A percentile compares a stretch with the other conserved stretches of the same genome.
Conservation (phyloP, 108 stramenopile genomes). For the Chaetoceros tenuissimus region DNA sequence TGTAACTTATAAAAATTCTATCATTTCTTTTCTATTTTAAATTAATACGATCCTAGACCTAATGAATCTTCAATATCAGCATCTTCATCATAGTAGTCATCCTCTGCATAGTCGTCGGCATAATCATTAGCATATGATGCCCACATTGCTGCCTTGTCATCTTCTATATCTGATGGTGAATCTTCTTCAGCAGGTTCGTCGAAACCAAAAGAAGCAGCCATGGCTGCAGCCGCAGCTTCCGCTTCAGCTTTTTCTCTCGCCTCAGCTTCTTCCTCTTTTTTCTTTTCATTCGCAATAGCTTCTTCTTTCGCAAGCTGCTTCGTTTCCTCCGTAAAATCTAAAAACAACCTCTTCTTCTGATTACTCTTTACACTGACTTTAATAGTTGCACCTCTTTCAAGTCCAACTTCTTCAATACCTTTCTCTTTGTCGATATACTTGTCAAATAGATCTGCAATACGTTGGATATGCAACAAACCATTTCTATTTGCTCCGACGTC, state of each 20-base stretch:
- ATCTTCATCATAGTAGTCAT: conserved; percentile 70
- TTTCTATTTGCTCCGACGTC: conserved; percentile 73
- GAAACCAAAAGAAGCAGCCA: background rate
- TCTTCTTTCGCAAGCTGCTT: conserved; percentile 2
- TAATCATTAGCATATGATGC: conserved; percentile 28
- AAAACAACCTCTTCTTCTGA: conserved; percentile 39
- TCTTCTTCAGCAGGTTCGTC: conserved; percentile 2
- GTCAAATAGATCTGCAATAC: conserved; percentile 39
- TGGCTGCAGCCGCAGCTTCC: conserved; percentile 4
- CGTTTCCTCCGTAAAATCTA: conserved; percentile 50
- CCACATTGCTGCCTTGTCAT: conserved; percentile 39
- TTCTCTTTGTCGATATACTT: conserved; percentile 49
- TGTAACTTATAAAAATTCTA: too few species aligned
- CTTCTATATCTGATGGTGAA: background rate
- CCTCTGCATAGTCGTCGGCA: conserved; percentile 25
- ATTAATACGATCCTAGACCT: conserved; percentile 61
- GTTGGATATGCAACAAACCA: conserved; percentile 63
- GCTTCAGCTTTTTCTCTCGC: conserved; percentile 8
- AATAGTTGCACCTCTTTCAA: conserved; percentile 39
- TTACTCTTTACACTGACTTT: conserved; percentile 35
- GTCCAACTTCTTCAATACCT: conserved; percentile 50
- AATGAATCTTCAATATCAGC: conserved; percentile 67
- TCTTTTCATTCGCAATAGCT: conserved; percentile 6
- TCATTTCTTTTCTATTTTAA: too few species aligned
- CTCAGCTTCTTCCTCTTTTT: conserved; percentile 1